Evolutionary conservation across 2,329 filamentous ascomycete species (phyloP).

Genomic region (Ophiocordyceps unilateralis): DNA sequence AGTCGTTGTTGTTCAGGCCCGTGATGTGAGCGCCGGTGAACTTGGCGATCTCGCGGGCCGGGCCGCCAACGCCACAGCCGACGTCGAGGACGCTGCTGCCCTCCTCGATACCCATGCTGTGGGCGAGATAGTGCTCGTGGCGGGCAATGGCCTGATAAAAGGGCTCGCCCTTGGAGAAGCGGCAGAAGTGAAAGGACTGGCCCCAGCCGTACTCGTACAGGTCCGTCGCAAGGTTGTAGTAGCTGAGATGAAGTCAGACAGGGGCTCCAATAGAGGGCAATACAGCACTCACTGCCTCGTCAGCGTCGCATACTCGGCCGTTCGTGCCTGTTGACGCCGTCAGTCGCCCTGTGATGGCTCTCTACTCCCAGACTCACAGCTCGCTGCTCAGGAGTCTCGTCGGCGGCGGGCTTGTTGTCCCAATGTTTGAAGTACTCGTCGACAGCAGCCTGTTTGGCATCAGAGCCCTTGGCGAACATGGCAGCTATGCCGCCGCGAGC

Average conservation of each 20-base stretch:
- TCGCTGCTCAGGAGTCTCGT: constrained; percentile 70
- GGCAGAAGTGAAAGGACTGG: constrained; percentile 93
- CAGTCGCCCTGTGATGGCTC: not conserved
- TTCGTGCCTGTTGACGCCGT: constrained; percentile 43
- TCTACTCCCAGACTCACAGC: constrained; percentile 37
- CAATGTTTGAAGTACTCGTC: constrained; percentile 96
- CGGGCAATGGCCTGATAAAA: constrained; percentile 87
- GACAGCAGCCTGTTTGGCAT: constrained; percentile 63
- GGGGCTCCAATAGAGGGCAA: too few species aligned
- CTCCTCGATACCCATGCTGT: constrained; percentile 71
- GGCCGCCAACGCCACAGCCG: constrained; percentile 90
- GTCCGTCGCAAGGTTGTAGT: constrained; percentile 95
- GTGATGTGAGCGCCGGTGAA: constrained; percentile 82
- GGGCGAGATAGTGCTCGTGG: constrained; percentile 94
- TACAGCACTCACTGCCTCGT: constrained; percentile 83
- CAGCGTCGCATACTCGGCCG: constrained; percentile 79
- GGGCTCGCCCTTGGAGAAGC: constrained; percentile 70
- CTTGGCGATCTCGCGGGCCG: constrained; percentile 88
- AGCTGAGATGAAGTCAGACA: constrained; percentile 29
- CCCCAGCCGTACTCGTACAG: constrained; percentile 96
- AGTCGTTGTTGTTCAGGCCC: constrained; percentile 97
- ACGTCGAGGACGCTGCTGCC: constrained; percentile 88
- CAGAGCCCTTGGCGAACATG: constrained; percentile 65
- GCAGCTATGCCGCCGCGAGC: constrained; percentile 59
- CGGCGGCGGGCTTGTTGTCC: constrained; percentile 64